Percentiles rank a stretch among this genome's conserved stretches.
phyloP scores from a whole-genome alignment of 2,329 filamentous ascomycete genomes.

The Hypoxylon sp. region DNA sequence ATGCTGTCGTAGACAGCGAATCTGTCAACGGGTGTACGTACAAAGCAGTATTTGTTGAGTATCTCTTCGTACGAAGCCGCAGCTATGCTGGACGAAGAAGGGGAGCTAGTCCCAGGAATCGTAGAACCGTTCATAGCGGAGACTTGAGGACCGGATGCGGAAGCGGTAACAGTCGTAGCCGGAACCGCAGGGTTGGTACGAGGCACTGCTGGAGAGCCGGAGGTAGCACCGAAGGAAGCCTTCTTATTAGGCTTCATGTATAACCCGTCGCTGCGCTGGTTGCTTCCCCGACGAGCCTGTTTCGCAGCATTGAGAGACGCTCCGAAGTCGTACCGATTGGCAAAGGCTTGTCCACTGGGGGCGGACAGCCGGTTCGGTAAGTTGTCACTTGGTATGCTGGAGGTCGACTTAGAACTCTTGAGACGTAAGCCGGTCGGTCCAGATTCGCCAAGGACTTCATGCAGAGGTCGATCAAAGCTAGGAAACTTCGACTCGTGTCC shows the following conservation, averaged over 20 bases:
- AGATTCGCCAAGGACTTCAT: slow-evolving; percentile 71
- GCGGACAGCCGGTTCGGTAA: slow-evolving; percentile 60
- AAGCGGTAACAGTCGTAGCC: not conserved
- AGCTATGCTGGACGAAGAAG: slow-evolving; percentile 68
- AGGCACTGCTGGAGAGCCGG: too few species aligned
- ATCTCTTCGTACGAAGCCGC: slow-evolving; percentile 95
- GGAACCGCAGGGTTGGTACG: not conserved
- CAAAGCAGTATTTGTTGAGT: slow-evolving; percentile 99
- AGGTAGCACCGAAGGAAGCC: slow-evolving; percentile 33
- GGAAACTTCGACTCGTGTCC: slow-evolving; percentile 64
- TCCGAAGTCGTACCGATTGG: slow-evolving; percentile 94
- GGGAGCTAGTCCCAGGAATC: slow-evolving; percentile 58
- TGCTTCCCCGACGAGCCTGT: slow-evolving; percentile 73
- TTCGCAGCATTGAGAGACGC: slow-evolving; percentile 89
- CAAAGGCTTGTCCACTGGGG: slow-evolving; percentile 78
- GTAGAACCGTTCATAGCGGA: slow-evolving; percentile 15
- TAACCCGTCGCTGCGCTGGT: slow-evolving; percentile 60
- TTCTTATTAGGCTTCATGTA: slow-evolving; percentile 63
- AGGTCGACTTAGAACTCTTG: slow-evolving; percentile 71
- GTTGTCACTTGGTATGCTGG: slow-evolving; percentile 70
- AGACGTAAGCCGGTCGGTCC: slow-evolving; percentile 69
- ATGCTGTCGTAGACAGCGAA: too few species aligned
- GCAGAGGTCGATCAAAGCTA: slow-evolving; percentile 66
- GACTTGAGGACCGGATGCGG: not conserved
- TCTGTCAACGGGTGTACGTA: slow-evolving; percentile 72